Evolutionary conservation across 1,284 basidiomycete genomes (phyloP).

Genomic region (Paramarasmius palmivorus): DNA sequence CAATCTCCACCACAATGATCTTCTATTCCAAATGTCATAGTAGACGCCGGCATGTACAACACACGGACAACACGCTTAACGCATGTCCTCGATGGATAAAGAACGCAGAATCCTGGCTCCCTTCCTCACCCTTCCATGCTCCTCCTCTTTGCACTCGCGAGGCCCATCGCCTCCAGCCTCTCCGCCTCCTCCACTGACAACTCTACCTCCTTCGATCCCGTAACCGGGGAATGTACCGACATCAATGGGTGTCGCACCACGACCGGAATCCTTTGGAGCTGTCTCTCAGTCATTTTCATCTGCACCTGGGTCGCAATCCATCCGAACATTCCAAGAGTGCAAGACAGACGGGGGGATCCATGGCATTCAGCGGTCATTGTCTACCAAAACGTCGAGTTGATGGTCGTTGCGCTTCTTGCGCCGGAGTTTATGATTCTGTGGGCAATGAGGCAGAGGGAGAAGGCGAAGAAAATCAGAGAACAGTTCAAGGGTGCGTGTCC

Average conservation of each 20-base stretch:
- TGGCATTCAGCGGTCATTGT: conserved; percentile 1
- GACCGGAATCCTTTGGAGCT: conserved; percentile 27
- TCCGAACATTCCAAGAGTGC: conserved; percentile 30
- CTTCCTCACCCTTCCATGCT: too few species aligned
- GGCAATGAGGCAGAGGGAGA: conserved; percentile 26
- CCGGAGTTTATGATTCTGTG: conserved; percentile 27
- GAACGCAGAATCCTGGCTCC: too few species aligned
- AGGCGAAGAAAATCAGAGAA: conserved; percentile 14
- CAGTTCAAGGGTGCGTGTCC: conserved; percentile 9
- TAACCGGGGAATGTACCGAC: not conserved
- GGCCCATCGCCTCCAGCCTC: too few species aligned
- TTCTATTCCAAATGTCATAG: too few species aligned
- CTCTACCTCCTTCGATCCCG: not conserved
- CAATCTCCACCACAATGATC: too few species aligned
- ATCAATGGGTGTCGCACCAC: not conserved
- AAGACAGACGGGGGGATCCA: too few species aligned
- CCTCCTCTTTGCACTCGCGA: too few species aligned
- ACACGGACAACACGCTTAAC: too few species aligned
- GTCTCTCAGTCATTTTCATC: conserved; percentile 29
- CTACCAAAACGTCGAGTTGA: conserved; percentile 15
- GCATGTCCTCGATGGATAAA: too few species aligned
- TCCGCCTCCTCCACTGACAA: too few species aligned
- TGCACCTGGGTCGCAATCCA: conserved; percentile 36
- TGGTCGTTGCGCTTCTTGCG: conserved; percentile 23
- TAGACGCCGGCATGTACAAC: too few species aligned